phyloP scores from a whole-genome alignment of 108 stramenopile genomes.

The Schizochytrium sp. region DNA sequence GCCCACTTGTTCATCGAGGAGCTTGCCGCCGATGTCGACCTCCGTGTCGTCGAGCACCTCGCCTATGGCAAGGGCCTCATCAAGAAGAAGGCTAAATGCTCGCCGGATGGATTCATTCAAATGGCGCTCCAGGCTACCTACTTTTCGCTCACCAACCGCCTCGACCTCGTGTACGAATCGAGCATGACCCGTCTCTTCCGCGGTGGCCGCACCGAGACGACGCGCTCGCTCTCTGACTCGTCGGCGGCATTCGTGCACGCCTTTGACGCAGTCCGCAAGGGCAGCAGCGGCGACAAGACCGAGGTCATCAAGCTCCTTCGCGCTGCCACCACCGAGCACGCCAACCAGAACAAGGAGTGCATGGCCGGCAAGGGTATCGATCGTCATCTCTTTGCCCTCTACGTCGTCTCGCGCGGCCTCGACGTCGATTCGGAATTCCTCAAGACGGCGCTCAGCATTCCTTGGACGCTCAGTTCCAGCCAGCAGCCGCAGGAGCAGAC shows the following conservation, averaged over 20 bases:
- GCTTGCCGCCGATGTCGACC: not conserved
- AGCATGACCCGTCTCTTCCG: slow-evolving; percentile 27
- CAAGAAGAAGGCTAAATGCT: slow-evolving; percentile 2
- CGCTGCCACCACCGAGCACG: not conserved
- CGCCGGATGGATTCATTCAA: slow-evolving; percentile 16
- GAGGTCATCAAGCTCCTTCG: not conserved
- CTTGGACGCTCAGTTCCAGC: slow-evolving; percentile 13
- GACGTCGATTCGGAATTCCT: slow-evolving; percentile 18
- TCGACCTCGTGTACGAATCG: slow-evolving; percentile 22
- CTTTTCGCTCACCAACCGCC: not conserved
- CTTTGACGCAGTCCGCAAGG: not conserved
- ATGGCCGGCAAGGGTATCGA: slow-evolving; percentile 23
- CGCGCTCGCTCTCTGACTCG: not conserved
- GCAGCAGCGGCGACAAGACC: not conserved
- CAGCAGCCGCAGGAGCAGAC: slow-evolving; percentile 34
- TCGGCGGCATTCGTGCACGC: slow-evolving; percentile 13
- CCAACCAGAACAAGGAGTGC: not conserved
- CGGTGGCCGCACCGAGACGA: slow-evolving; percentile 22
- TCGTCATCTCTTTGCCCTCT: slow-evolving; percentile 25
- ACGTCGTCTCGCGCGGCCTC: slow-evolving; percentile 19
- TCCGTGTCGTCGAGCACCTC: not conserved
- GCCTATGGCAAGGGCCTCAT: slow-evolving; percentile 28
- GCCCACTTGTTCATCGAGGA: not conserved
- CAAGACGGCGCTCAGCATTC: not conserved
- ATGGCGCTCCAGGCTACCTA: slow-evolving; percentile 24